phyloP scores from a whole-genome alignment of 2,329 filamentous ascomycete genomes.

The Alternaria brassicicola region DNA sequence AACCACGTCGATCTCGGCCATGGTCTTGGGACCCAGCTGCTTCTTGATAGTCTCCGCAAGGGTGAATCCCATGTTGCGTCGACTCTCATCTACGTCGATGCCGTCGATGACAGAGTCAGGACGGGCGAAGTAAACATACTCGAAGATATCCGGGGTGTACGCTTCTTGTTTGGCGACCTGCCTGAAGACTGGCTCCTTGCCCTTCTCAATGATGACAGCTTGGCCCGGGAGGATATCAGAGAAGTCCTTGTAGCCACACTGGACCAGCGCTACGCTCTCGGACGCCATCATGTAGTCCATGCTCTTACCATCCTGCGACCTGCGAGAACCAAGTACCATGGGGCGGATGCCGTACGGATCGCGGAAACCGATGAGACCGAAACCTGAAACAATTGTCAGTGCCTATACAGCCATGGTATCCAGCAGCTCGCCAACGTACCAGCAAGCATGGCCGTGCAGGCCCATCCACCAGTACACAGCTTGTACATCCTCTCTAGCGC shows the following conservation, averaged over 20 bases:
- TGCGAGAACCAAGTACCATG: constrained; percentile 76
- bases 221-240: constrained; percentile 80
- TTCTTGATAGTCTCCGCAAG: constrained; percentile 75
- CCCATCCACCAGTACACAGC: constrained; percentile 75
- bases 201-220: constrained; percentile 85
- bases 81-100: constrained; percentile 82
- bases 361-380: constrained; percentile 79
- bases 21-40: constrained; percentile 69
- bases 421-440: constrained; percentile 49
- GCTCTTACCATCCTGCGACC: constrained; percentile 67
- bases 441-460: constrained; percentile 81
- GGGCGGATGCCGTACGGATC: constrained; percentile 84
- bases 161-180: constrained; percentile 72
- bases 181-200: constrained; percentile 72
- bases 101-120: constrained; percentile 85
- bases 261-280: constrained; percentile 81
- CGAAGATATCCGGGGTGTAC: constrained; percentile 86
- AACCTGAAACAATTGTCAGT: constrained; percentile 55
- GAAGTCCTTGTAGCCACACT: constrained; percentile 80
- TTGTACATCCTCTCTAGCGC: constrained; percentile 74
- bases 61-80: constrained; percentile 84
- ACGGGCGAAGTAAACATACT: constrained; percentile 85
- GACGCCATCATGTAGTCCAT: constrained; percentile 91
- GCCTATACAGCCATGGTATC: not conserved
- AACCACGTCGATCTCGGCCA: constrained; percentile 81